Conservation (phyloP, 768 basidiomycete genomes). For the Termitomyces sp. region DNA sequence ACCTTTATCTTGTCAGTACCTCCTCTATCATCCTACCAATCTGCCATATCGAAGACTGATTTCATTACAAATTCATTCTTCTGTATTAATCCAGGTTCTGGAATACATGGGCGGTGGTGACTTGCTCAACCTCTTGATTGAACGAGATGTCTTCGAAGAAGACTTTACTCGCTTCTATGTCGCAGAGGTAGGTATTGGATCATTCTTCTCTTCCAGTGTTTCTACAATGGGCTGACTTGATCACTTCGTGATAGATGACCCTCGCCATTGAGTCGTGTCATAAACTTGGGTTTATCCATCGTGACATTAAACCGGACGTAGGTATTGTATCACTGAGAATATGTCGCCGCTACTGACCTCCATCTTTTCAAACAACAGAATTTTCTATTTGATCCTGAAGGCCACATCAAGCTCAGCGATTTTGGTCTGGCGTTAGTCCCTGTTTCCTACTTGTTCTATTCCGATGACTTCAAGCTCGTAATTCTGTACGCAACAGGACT, state of each 20-base stretch:
- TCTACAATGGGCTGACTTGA: conserved; percentile 19
- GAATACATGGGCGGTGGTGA: conserved; percentile 98
- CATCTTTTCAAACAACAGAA: conserved; percentile 52
- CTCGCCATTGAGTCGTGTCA: conserved; percentile 92
- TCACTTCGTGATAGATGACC: conserved; percentile 65
- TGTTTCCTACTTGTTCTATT: conserved; percentile 17
- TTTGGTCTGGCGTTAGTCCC: conserved; percentile 89
- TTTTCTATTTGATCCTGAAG: conserved; percentile 91
- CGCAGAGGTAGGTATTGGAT: conserved; percentile 67
- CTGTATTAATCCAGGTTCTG: conserved; percentile 58
- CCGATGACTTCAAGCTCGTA: conserved; percentile 1
- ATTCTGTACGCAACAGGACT: conserved; percentile 46
- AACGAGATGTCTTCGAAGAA: conserved; percentile 88
- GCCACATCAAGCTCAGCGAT: conserved; percentile 93
- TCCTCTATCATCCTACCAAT: conserved; percentile 33
- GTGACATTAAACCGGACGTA: conserved; percentile 96
- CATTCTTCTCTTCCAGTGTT: conserved; percentile 10
- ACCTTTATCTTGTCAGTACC: conserved; percentile 85
- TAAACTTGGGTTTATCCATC: conserved; percentile 93
- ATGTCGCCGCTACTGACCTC: conserved; percentile 17
- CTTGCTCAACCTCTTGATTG: conserved; percentile 92
- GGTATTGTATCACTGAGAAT: conserved; percentile 26
- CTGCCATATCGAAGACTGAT: conserved; percentile 19
- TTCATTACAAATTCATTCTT: conserved; percentile 60
- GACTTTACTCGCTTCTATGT: conserved; percentile 92